A percentile compares a stretch with the other conserved stretches of the same genome.
Conservation (phyloP, 345 rosid genomes). For the Lagerstroemia speciosa region DNA sequence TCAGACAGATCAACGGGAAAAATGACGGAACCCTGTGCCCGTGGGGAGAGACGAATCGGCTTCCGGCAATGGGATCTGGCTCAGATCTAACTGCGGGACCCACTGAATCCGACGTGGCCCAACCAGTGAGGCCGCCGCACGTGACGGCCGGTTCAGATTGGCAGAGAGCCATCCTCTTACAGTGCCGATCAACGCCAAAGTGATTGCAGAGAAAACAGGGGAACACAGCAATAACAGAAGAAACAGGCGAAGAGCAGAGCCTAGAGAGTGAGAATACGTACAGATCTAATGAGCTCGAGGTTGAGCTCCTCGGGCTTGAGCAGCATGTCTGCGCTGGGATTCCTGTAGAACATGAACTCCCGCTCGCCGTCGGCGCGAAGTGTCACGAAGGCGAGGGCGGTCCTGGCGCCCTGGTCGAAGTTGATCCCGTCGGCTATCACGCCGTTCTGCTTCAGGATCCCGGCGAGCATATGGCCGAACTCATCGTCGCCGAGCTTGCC, state of each 20-base stretch:
- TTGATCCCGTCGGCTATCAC: conserved; percentile 64
- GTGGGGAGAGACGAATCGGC: not conserved
- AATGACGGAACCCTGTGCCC: too few relatives aligned
- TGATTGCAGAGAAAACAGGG: too few relatives aligned
- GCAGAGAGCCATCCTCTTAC: not conserved
- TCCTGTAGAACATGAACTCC: conserved; percentile 91
- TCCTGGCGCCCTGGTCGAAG: conserved; percentile 85
- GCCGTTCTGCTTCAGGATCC: conserved; percentile 77
- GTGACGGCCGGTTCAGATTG: not conserved
- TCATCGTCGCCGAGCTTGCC: conserved; percentile 95
- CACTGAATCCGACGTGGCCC: not conserved
- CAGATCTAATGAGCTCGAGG: conserved; percentile 81
- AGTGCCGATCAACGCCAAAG: not conserved
- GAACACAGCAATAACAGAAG: too few relatives aligned
- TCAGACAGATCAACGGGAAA: not conserved
- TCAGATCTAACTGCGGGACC: too few relatives aligned
- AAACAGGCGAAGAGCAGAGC: not conserved
- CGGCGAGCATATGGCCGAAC: conserved; percentile 94
- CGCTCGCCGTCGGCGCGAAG: conserved; percentile 95
- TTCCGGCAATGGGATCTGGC: not conserved
- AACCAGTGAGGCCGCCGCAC: not conserved
- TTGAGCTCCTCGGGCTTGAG: conserved; percentile 78
- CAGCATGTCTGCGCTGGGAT: conserved; percentile 95
- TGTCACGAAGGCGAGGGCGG: conserved; percentile 90
- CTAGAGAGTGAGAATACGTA: conserved; percentile 24